Conservation (phyloP, 257 asterid species). For the Agastache rugosa region DNA sequence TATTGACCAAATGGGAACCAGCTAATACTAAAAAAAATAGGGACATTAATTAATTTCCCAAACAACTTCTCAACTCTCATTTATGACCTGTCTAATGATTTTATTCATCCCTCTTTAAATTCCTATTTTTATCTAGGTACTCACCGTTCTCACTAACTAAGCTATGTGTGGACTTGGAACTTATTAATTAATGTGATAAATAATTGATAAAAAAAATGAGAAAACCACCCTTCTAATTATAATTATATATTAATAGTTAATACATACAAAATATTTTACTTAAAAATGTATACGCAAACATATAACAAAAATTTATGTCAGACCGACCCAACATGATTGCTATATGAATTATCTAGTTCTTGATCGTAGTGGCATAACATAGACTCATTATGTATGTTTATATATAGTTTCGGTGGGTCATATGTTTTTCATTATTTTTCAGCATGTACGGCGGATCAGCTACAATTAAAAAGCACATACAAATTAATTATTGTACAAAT, state of each 20-base stretch:
- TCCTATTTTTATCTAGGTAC: not conserved
- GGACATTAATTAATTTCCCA: not conserved
- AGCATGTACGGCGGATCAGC: constrained; percentile 1
- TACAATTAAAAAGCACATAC: not conserved
- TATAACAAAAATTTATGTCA: too few species aligned
- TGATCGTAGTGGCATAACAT: not conserved
- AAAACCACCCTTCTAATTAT: too few species aligned
- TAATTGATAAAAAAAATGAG: too few species aligned
- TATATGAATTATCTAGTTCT: not conserved
- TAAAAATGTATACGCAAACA: too few species aligned
- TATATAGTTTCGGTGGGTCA: not conserved
- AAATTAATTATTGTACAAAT: too few species aligned
- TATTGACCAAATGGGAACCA: not conserved
- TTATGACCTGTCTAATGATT: not conserved
- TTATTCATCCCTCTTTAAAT: not conserved
- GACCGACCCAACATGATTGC: too few species aligned
- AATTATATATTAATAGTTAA: too few species aligned
- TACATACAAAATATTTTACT: too few species aligned
- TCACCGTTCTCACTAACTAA: not conserved
- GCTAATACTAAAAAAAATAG: not conserved
- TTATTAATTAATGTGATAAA: too few species aligned
- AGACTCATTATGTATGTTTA: not conserved
- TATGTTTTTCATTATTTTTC: not conserved
- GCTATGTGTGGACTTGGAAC: too few species aligned
- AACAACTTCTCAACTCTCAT: constrained; percentile 6